Percentiles rank a stretch among this genome's conserved stretches.
Conservation (phyloP, 129 eudicot species). For the Flaveria bidentis region DNA sequence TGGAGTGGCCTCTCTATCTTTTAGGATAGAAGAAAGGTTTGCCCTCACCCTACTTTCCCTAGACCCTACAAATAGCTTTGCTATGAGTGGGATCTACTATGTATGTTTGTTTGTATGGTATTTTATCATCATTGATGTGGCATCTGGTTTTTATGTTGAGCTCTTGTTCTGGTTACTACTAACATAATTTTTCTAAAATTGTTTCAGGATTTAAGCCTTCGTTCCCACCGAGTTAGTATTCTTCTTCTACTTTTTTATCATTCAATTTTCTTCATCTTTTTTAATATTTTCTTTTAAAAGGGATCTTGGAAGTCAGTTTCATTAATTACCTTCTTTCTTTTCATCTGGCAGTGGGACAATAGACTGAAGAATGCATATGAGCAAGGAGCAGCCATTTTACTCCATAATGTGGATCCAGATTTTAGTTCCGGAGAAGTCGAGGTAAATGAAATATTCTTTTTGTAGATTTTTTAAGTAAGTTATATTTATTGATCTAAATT, state of each 20-base stretch:
- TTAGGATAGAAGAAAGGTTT: too few relatives aligned
- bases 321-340: background rate
- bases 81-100: too few relatives aligned
- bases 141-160: slow-evolving; percentile 15
- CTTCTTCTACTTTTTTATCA: background rate
- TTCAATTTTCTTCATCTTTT: background rate
- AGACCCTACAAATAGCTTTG: too few relatives aligned
- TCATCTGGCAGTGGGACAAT: slow-evolving; percentile 65
- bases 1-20: too few relatives aligned
- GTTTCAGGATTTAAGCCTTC: slow-evolving; percentile 49
- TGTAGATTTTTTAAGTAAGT: background rate
- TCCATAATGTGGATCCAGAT: slow-evolving; percentile 65
- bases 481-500: background rate
- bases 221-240: slow-evolving; percentile 56
- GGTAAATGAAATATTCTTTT: slow-evolving; percentile 40
- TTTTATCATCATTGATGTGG: slow-evolving; percentile 18
- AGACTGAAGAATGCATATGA: slow-evolving; percentile 53
- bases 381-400: slow-evolving; percentile 57
- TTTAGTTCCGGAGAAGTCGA: slow-evolving; percentile 72
- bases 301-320: slow-evolving; percentile 11
- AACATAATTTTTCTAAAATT: slow-evolving; percentile 13
- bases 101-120: background rate
- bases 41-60: too few relatives aligned
- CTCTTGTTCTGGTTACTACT: slow-evolving; percentile 17
- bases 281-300: background rate